phyloP scores from a whole-genome alignment of 2,329 filamentous ascomycete genomes.

The Neofusicoccum umdonicola region DNA sequence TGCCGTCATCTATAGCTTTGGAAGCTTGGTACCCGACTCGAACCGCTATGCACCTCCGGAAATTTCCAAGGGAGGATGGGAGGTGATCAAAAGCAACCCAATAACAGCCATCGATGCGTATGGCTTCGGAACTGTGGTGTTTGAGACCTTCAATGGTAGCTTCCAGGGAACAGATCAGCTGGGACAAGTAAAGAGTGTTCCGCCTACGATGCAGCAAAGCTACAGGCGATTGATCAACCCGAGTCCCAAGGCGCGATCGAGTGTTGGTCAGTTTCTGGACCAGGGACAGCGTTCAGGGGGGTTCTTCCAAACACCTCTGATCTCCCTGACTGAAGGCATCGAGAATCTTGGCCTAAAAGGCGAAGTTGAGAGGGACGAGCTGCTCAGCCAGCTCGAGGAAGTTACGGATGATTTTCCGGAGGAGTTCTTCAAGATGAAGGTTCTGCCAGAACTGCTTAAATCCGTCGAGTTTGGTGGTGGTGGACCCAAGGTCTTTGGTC shows the following conservation, averaged over 20 bases:
- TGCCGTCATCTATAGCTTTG: constrained; percentile 87
- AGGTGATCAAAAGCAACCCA: constrained; percentile 78
- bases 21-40: constrained; percentile 81
- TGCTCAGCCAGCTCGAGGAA: constrained; percentile 68
- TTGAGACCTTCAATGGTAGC: constrained; percentile 86
- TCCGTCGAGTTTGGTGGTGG: constrained; percentile 98
- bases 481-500: constrained; percentile 81
- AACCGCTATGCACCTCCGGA: constrained; percentile 84
- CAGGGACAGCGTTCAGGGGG: constrained; percentile 78
- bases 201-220: constrained; percentile 81
- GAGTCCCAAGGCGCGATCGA: constrained; percentile 85
- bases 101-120: constrained; percentile 83
- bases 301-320: constrained; percentile 91
- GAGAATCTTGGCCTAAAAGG: constrained; percentile 89
- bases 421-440: constrained; percentile 97
- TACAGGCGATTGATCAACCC: constrained; percentile 87
- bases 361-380: constrained; percentile 74
- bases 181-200: constrained; percentile 80
- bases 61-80: constrained; percentile 84
- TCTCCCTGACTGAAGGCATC: constrained; percentile 87
- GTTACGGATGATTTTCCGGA: constrained; percentile 93
- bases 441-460: constrained; percentile 92
- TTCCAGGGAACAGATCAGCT: constrained; percentile 76
- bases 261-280: constrained; percentile 81
- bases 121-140: constrained; percentile 78